Conservation (phyloP, 345 rosid species). For the Aegle marmelos region DNA sequence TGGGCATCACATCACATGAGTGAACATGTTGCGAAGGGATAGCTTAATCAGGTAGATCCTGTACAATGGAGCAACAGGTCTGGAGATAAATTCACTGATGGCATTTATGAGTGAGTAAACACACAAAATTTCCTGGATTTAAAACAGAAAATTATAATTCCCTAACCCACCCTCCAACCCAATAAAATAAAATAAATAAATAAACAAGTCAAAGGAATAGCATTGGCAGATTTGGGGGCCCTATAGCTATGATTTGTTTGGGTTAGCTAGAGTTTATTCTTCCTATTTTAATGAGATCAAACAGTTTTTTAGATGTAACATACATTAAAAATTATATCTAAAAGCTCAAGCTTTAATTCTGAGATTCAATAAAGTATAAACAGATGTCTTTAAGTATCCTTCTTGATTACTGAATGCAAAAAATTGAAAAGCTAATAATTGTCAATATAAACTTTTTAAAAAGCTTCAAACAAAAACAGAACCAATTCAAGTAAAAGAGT, state of each 20-base stretch:
- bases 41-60: not conserved
- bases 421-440: not conserved
- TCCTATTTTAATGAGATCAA: not conserved
- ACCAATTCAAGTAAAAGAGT: not conserved
- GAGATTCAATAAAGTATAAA: not conserved
- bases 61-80: not conserved
- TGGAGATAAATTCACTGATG: not conserved
- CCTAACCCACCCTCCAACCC: no score
- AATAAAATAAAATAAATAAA: no score
- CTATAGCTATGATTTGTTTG: not conserved
- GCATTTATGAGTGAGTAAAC: not conserved
- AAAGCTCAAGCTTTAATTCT: conserved; percentile 4
- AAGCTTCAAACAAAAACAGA: not conserved
- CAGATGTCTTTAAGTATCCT: not conserved
- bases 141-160: no score
- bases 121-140: not conserved
- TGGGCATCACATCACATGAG: not conserved
- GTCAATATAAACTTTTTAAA: not conserved
- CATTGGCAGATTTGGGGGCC: not conserved
- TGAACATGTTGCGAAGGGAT: not conserved
- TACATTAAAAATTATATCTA: not conserved
- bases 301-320: not conserved
- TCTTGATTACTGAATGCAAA: not conserved
- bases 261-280: no score
- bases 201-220: no score